Evolutionary conservation across 805 yeast species (phyloP).

Genomic region (Saccharomycopsis sp.): DNA sequence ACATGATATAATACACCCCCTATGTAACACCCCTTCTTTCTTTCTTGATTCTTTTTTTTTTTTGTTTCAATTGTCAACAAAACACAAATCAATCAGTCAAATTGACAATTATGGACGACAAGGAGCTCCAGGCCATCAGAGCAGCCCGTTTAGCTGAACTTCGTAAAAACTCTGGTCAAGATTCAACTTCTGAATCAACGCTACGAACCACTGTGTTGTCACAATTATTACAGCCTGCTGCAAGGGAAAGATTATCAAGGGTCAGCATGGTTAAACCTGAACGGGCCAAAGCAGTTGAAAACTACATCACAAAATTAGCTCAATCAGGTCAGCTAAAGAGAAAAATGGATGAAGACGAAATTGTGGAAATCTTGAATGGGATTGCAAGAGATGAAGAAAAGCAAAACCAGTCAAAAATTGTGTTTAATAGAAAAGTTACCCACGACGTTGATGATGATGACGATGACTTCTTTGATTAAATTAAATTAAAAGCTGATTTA

Average conservation of each 20-base stretch:
- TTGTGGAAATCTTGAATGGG: constrained; percentile 78
- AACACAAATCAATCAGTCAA: too few species aligned
- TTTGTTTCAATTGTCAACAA: too few species aligned
- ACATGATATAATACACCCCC: too few species aligned
- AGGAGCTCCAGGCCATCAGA: constrained; percentile 83
- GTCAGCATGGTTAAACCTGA: constrained; percentile 88
- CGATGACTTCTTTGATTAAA: constrained; percentile 30
- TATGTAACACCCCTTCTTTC: too few species aligned
- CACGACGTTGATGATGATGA: constrained; percentile 28
- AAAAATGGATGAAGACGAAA: constrained; percentile 73
- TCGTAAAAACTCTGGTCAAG: constrained; percentile 46
- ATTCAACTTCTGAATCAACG: constrained; percentile 1
- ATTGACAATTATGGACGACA: constrained; percentile 88
- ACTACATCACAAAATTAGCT: constrained; percentile 63
- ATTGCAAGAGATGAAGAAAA: constrained; percentile 67
- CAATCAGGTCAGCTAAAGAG: constrained; percentile 69
- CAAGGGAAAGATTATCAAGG: constrained; percentile 80
- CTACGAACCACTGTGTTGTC: constrained; percentile 25
- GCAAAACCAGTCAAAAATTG: constrained; percentile 58
- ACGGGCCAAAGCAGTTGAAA: constrained; percentile 82
- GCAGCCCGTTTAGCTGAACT: constrained; percentile 87
- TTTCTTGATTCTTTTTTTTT: too few species aligned
- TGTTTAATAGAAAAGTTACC: constrained; percentile 46
- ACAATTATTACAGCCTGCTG: constrained; percentile 72
- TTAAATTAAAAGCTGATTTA: background rate